Conservation (phyloP, 2,329 filamentous ascomycete genomes). For the Cadophora luteo-olivacea region DNA sequence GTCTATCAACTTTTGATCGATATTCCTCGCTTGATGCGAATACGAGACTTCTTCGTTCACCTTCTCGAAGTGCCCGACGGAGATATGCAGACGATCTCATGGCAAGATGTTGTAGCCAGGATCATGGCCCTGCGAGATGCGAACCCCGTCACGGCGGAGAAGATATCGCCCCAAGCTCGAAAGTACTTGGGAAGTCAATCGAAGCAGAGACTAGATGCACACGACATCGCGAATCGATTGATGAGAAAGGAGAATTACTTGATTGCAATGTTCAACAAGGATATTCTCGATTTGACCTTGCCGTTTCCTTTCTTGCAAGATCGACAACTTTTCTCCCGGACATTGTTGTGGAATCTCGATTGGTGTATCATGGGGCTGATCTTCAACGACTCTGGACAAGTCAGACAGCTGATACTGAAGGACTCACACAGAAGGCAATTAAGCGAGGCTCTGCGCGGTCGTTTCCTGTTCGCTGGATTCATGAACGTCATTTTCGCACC, state of each 20-base stretch:
- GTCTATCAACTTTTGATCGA: slow-evolving; percentile 63
- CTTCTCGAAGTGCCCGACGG: slow-evolving; percentile 71
- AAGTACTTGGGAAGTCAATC: slow-evolving; percentile 77
- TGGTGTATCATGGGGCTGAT: slow-evolving; percentile 92
- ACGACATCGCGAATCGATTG: slow-evolving; percentile 94
- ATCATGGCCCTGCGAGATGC: slow-evolving; percentile 74
- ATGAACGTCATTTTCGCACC: slow-evolving; percentile 89
- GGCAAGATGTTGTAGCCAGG: slow-evolving; percentile 73
- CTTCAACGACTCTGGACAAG: slow-evolving; percentile 87
- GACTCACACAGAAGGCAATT: slow-evolving; percentile 80
- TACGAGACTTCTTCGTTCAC: slow-evolving; percentile 74
- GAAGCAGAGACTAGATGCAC: slow-evolving; percentile 92
- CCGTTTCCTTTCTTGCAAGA: slow-evolving; percentile 83
- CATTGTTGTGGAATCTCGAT: slow-evolving; percentile 90
- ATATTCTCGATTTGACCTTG: slow-evolving; percentile 85
- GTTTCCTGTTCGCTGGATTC: slow-evolving; percentile 83
- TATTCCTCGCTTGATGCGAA: slow-evolving; percentile 63
- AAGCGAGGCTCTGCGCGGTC: slow-evolving; percentile 76
- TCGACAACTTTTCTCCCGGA: slow-evolving; percentile 85
- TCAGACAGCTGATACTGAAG: slow-evolving; percentile 85
- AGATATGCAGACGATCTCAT: slow-evolving; percentile 77
- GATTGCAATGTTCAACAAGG: slow-evolving; percentile 97
- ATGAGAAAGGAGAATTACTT: slow-evolving; percentile 98
- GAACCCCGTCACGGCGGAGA: slow-evolving; percentile 70
- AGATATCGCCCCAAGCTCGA: slow-evolving; percentile 62